A percentile compares a stretch with the other conserved stretches of the same genome.
Evolutionary conservation across 352 stramenopile genomes (phyloP).

Genomic region (Pythium aphanidermatum): DNA sequence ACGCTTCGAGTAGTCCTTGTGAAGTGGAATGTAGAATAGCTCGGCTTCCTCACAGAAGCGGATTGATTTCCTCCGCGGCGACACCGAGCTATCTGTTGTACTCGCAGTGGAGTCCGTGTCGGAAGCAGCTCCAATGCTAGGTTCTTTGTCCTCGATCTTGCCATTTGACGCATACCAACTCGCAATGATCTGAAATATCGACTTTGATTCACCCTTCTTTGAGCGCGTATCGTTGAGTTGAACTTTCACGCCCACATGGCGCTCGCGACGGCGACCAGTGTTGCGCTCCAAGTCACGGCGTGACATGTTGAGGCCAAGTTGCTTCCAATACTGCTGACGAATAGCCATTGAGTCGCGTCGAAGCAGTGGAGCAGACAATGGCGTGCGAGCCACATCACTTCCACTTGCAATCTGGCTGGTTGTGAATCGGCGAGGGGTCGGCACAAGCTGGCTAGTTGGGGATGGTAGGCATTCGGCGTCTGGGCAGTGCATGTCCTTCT

Average conservation of each 20-base stretch:
- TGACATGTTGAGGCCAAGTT: slow-evolving; percentile 75
- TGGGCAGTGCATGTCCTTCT: slow-evolving; percentile 37
- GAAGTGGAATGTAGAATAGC: slow-evolving; percentile 82
- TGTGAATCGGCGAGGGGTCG: slow-evolving; percentile 10
- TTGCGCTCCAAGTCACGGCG: slow-evolving; percentile 78
- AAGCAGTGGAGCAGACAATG: slow-evolving; percentile 26
- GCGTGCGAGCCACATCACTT: slow-evolving; percentile 11
- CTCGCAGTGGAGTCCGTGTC: too few relatives aligned
- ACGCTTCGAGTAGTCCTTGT: slow-evolving; percentile 80
- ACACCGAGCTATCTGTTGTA: slow-evolving; percentile 1
- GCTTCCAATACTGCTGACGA: slow-evolving; percentile 82
- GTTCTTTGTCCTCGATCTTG: slow-evolving; percentile 12
- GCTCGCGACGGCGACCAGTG: slow-evolving; percentile 52
- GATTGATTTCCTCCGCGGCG: slow-evolving; percentile 33
- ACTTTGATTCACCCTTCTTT: slow-evolving; percentile 40
- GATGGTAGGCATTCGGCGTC: slow-evolving; percentile 62
- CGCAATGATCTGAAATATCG: slow-evolving; percentile 76
- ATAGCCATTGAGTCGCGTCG: slow-evolving; percentile 81
- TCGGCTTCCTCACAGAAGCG: slow-evolving; percentile 73
- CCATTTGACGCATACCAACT: slow-evolving; percentile 62
- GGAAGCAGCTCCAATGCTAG: not conserved
- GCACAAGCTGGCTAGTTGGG: slow-evolving; percentile 26
- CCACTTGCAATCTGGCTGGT: slow-evolving; percentile 8
- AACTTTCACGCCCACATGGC: slow-evolving; percentile 68
- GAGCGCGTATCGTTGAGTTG: slow-evolving; percentile 57